phyloP scores from a whole-genome alignment of 768 basidiomycete genomes.

The Leucosporidium yakuticum region DNA sequence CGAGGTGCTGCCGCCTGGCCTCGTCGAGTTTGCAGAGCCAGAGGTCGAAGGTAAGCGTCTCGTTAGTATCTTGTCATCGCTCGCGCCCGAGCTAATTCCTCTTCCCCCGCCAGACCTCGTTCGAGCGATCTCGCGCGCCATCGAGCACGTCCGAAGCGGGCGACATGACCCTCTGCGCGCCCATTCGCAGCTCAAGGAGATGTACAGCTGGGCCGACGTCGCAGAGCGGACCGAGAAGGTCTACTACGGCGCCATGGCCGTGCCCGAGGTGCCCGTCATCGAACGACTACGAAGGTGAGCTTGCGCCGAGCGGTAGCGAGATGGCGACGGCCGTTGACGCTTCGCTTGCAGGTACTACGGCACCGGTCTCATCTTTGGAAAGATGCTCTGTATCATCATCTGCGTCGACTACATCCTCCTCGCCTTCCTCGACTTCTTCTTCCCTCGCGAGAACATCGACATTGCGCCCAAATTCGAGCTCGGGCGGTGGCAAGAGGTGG shows the following conservation, averaged over 20 bases:
- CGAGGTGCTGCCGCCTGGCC: slow-evolving; percentile 84
- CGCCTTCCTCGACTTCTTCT: slow-evolving; percentile 72
- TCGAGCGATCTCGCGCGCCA: slow-evolving; percentile 72
- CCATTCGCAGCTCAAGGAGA: slow-evolving; percentile 67
- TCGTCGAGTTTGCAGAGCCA: slow-evolving; percentile 91
- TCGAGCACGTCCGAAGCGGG: slow-evolving; percentile 60
- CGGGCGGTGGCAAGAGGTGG: slow-evolving; percentile 23
- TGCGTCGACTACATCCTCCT: slow-evolving; percentile 87
- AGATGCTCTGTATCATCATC: slow-evolving; percentile 80
- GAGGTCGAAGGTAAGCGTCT: slow-evolving; percentile 74
- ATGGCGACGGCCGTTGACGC: no score
- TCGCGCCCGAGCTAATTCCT: neutral
- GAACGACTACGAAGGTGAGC: slow-evolving; percentile 68
- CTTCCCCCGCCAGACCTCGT: slow-evolving; percentile 60
- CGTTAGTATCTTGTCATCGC: neutral
- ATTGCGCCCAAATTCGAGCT: slow-evolving; percentile 47
- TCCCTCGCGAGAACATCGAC: slow-evolving; percentile 71
- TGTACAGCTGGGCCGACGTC: slow-evolving; percentile 83
- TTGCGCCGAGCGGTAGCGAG: neutral
- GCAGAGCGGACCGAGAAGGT: slow-evolving; percentile 75
- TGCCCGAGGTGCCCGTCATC: slow-evolving; percentile 63
- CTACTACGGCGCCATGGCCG: slow-evolving; percentile 62
- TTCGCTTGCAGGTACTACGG: slow-evolving; percentile 56
- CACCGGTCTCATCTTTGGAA: slow-evolving; percentile 74
- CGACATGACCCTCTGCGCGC: slow-evolving; percentile 68